These are phyloP conservation scores for Colletotrichum limetticola DNA, from an alignment of 2,329 filamentous ascomycete species.

Conservation along the genomic window DNA sequence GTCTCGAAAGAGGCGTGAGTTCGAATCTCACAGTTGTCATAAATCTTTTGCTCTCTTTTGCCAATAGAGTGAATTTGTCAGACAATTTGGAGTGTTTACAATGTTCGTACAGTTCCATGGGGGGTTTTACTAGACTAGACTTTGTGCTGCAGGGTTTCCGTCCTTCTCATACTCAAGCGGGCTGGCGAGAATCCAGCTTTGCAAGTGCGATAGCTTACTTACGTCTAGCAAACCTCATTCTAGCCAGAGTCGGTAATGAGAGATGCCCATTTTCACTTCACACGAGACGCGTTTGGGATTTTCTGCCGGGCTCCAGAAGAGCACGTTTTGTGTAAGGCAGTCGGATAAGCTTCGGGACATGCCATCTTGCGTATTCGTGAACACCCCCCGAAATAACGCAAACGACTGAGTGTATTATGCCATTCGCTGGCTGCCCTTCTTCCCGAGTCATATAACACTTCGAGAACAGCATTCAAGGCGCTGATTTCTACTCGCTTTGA, in stretches of 20 bases:
- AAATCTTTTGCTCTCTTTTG: neutral
- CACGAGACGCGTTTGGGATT: too few relatives aligned
- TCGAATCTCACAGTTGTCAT: slow-evolving; percentile 36
- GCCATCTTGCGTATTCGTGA: neutral
- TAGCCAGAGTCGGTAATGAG: neutral
- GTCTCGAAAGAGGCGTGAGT: slow-evolving; percentile 35
- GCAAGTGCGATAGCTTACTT: neutral
- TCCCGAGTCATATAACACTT: slow-evolving; percentile 11
- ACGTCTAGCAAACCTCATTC: neutral
- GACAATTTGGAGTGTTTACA: too few relatives aligned
- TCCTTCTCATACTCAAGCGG: too few relatives aligned
- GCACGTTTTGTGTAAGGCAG: neutral
- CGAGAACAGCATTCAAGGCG: neutral
- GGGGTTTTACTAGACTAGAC: too few relatives aligned
- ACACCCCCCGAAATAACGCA: slow-evolving; percentile 21
- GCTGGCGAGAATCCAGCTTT: too few relatives aligned
- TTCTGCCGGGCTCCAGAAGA: too few relatives aligned
- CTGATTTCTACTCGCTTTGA: neutral
- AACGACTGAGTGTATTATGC: slow-evolving; percentile 17
- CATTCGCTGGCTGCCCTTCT: slow-evolving; percentile 4
- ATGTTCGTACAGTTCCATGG: too few relatives aligned
- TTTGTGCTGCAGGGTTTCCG: too few relatives aligned
- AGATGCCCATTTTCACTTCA: too few relatives aligned
- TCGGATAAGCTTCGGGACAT: slow-evolving; percentile 31
- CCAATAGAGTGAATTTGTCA: neutral